Percentiles rank a stretch among this genome's conserved stretches.
Evolutionary conservation across 2,329 filamentous ascomycete species (phyloP).

Genomic region (Pezicula neosporulosa): DNA sequence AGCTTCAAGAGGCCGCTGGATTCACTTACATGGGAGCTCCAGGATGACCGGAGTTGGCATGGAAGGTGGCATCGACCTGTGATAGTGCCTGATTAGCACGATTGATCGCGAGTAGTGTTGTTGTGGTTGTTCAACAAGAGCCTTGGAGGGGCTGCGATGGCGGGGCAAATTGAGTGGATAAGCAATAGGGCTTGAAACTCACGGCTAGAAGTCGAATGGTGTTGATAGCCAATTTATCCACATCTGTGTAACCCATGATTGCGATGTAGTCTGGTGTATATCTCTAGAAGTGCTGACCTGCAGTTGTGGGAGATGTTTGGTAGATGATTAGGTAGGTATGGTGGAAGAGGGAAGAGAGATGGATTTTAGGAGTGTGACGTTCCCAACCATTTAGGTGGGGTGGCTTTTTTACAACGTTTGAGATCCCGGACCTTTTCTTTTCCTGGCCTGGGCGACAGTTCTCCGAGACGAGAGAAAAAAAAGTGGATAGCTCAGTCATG

Average conservation of each 20-base stretch:
- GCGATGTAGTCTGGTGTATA: slow-evolving; percentile 10
- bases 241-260: slow-evolving; percentile 80
- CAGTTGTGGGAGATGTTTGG: not conserved
- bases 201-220: slow-evolving; percentile 96
- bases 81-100: slow-evolving; percentile 14
- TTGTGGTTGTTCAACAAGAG: not conserved
- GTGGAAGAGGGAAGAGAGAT: not conserved
- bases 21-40: slow-evolving; percentile 86
- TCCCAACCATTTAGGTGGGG: not conserved
- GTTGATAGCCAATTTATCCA: slow-evolving; percentile 92
- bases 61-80: slow-evolving; percentile 94
- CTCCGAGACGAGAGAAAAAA: too few relatives aligned
- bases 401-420: not conserved
- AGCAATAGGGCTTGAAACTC: slow-evolving; percentile 43
- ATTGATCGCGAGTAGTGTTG: slow-evolving; percentile 4
- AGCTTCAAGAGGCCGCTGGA: not conserved
- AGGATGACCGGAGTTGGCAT: slow-evolving; percentile 96
- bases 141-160: slow-evolving; percentile 22
- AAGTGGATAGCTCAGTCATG: too few relatives aligned
- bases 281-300: slow-evolving; percentile 1
- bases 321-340: slow-evolving; percentile 1
- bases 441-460: too few relatives aligned
- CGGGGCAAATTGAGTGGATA: slow-evolving; percentile 30
- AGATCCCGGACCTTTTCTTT: too few relatives aligned
- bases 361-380: not conserved